Conservation (phyloP, 108 stramenopile species). For the Parmales sp. region DNA sequence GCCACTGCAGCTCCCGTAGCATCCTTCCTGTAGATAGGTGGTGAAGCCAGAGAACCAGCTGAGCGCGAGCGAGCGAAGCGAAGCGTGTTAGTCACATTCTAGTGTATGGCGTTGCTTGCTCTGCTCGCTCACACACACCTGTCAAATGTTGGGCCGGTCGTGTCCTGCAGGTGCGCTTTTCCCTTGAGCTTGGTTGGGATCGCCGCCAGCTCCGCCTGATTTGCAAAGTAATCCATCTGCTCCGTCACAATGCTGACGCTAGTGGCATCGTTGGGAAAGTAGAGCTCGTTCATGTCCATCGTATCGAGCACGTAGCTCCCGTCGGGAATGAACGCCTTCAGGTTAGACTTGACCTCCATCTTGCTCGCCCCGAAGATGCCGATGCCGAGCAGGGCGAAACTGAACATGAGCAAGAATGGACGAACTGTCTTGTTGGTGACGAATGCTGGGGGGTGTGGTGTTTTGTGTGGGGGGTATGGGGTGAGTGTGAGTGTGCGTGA, state of each 20-base stretch:
- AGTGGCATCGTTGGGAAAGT: constrained; percentile 17
- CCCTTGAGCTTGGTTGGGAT: constrained; percentile 15
- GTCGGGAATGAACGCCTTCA: constrained; percentile 51
- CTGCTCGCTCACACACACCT: no score
- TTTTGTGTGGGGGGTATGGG: no score
- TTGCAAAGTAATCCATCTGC: constrained; percentile 25
- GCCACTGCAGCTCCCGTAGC: not conserved
- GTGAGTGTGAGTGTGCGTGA: no score
- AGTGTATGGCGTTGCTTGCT: constrained; percentile 17
- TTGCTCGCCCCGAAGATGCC: no score
- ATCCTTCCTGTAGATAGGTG: not conserved
- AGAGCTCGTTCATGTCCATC: constrained; percentile 19
- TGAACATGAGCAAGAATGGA: no score
- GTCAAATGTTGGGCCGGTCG: no score
- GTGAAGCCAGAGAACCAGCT: constrained; percentile 6
- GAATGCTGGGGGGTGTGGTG: no score
- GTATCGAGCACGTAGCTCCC: constrained; percentile 60
- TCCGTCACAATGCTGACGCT: constrained; percentile 19
- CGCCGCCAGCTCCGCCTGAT: constrained; percentile 19
- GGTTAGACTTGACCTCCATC: constrained; percentile 12
- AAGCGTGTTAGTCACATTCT: no score
- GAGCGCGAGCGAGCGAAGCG: no score
- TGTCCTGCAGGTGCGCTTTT: constrained; percentile 21
- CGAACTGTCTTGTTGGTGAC: no score
- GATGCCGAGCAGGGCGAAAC: no score